phyloP scores from a whole-genome alignment of 805 yeast genomes.

The Kuraishia capsulata region DNA sequence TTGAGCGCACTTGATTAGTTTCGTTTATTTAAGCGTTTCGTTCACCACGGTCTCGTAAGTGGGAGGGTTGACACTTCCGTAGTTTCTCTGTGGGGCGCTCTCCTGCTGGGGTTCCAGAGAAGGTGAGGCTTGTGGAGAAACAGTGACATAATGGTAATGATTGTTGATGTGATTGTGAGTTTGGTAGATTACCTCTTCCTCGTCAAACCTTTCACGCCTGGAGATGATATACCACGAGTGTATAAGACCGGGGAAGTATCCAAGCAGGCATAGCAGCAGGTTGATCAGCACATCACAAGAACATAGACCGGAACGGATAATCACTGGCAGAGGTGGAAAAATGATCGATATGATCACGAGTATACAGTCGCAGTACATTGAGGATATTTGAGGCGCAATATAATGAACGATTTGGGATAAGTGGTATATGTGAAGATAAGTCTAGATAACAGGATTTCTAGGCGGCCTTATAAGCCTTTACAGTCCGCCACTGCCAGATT shows the following conservation, averaged over 20 bases:
- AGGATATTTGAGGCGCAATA: too few species aligned
- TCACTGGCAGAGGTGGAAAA: constrained; percentile 75
- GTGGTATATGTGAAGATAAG: too few species aligned
- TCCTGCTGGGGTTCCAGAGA: neutral
- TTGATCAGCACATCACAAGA: constrained; percentile 66
- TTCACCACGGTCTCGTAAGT: constrained; percentile 25
- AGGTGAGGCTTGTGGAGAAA: constrained; percentile 2
- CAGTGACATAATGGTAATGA: neutral
- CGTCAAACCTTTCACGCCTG: constrained; percentile 29
- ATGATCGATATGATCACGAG: constrained; percentile 61
- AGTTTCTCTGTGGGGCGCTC: constrained; percentile 9
- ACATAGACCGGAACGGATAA: constrained; percentile 62
- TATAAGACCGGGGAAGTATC: constrained; percentile 62
- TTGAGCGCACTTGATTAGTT: too few species aligned
- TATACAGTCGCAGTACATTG: constrained; percentile 47
- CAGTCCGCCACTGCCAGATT: too few species aligned
- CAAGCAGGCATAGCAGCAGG: constrained; percentile 49
- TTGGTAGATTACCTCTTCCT: constrained; percentile 6
- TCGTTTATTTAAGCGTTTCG: constrained; percentile 16
- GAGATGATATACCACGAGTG: constrained; percentile 63
- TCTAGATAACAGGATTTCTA: too few species aligned
- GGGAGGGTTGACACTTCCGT: constrained; percentile 20
- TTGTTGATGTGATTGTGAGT: neutral
- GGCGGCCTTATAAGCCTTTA: too few species aligned
- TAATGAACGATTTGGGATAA: too few species aligned